These are phyloP conservation scores for Teratosphaeria nubilosa DNA, from an alignment of 2,329 filamentous ascomycete species.

Conservation along the genomic window DNA sequence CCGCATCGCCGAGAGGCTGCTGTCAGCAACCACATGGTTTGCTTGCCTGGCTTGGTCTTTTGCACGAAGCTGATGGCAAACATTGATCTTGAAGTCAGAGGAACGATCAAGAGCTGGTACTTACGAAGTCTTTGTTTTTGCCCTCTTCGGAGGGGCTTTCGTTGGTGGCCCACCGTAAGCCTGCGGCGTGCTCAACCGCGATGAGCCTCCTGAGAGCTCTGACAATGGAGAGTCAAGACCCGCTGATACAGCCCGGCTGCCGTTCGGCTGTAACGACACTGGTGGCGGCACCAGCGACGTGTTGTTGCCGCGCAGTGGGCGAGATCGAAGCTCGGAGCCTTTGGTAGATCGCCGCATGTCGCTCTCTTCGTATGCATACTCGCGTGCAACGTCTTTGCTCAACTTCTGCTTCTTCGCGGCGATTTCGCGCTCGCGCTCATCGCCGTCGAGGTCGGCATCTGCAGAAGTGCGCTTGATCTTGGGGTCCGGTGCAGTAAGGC, in stretches of 20 bases:
- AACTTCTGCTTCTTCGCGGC: slow-evolving; percentile 26
- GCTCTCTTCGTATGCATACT: slow-evolving; percentile 23
- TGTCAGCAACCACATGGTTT: slow-evolving; percentile 10
- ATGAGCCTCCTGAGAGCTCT: slow-evolving; percentile 21
- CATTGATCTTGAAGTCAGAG: neutral
- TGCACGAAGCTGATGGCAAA: neutral
- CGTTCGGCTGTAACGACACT: slow-evolving; percentile 14
- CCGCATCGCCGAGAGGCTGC: slow-evolving; percentile 8
- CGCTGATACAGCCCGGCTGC: slow-evolving; percentile 15
- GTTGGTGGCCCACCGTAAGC: slow-evolving; percentile 11
- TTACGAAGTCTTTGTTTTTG: slow-evolving; percentile 32
- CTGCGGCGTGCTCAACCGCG: slow-evolving; percentile 21
- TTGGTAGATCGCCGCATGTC: slow-evolving; percentile 17
- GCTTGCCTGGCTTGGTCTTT: neutral
- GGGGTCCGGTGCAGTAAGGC: slow-evolving; percentile 15
- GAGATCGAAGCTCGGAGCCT: slow-evolving; percentile 8
- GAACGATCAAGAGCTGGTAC: slow-evolving; percentile 11
- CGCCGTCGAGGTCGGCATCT: slow-evolving; percentile 21
- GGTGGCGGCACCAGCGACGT: slow-evolving; percentile 14
- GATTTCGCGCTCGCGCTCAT: slow-evolving; percentile 18
- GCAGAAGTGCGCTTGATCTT: slow-evolving; percentile 26
- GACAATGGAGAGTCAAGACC: slow-evolving; percentile 25
- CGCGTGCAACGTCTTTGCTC: slow-evolving; percentile 17
- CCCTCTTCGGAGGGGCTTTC: slow-evolving; percentile 20
- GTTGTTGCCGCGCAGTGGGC: slow-evolving; percentile 9